Base-by-base conservation (phyloP, 2,329 filamentous ascomycete species). In the Aspergillus fischeri region DNA sequence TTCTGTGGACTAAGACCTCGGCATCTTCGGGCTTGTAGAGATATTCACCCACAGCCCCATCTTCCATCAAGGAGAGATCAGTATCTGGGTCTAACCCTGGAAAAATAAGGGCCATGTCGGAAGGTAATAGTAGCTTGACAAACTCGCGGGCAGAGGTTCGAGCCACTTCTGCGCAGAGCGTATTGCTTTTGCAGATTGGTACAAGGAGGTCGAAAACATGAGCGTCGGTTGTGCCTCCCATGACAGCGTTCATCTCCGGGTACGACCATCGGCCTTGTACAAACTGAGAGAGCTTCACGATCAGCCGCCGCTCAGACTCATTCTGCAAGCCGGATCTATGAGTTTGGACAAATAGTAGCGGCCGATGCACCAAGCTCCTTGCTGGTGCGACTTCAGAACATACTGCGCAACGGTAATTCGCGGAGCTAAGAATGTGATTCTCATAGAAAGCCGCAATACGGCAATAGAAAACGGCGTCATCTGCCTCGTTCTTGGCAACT, bases 121-220 rank as follows among this genome's bases (percentile, higher is more conserved):
- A 41, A 4, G 57, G 53, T 20, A 60, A 58, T 5, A 63, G 24
- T 8, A 58, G 54, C 10, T 61, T 55, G 5, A 66, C 47, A 28
- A 65, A 66, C 44, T 57, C 52, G n/a, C 51, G 54, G 2, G 59
- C 55, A 4, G 65, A 60, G 4, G 58, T 61, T 2, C 58, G 51
- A 4, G 65, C 64, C 7, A 59, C 57, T 51, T 63, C 59, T 27
- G 66, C 61, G 35, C 65, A 67, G 5, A 62, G 47, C 4, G 52
- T 56, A 10, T 54, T 47, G 3, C 44, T 54, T n/a, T 54, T 32
- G 47, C 65, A 67, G 28, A 67, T 58, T 1, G 65, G 65, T 7
- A 65, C 62, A 8, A 61, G 58, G n/a, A 64, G 63, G 21, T 65
- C 60, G 47, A 57, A 62, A 25, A 66, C 60, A 27, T 67, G 63